phyloP scores from a whole-genome alignment of 805 yeast genomes.

The Saturnispora kantuleensis region DNA sequence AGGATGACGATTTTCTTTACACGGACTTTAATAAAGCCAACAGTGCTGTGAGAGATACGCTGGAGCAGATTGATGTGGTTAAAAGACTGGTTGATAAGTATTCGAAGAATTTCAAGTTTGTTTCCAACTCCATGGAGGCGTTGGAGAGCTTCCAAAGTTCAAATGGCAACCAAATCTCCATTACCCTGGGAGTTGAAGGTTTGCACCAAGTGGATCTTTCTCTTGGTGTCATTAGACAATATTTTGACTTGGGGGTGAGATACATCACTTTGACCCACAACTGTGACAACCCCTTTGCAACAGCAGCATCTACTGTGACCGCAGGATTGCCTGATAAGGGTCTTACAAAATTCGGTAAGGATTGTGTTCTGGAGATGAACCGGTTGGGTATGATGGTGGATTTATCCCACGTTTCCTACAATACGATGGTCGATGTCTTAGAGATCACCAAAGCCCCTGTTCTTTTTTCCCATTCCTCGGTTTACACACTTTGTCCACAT shows the following conservation, averaged over 20 bases:
- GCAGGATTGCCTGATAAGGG: constrained; percentile 40
- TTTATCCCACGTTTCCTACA: constrained; percentile 39
- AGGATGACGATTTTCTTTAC: constrained; percentile 29
- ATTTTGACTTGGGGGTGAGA: constrained; percentile 41
- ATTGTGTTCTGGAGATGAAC: constrained; percentile 40
- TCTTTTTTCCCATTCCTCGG: constrained; percentile 42
- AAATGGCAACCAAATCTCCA: constrained; percentile 29
- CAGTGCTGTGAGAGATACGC: constrained; percentile 39
- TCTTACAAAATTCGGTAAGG: constrained; percentile 31
- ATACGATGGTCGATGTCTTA: constrained; percentile 40
- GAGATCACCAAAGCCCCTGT: constrained; percentile 37
- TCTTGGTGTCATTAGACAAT: constrained; percentile 39
- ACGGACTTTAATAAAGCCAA: constrained; percentile 36
- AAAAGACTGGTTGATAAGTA: constrained; percentile 35
- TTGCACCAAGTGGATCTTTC: constrained; percentile 43
- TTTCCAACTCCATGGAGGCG: constrained; percentile 33
- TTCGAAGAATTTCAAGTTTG: constrained; percentile 31
- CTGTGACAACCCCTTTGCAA: constrained; percentile 49
- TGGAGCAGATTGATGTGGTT: constrained; percentile 45
- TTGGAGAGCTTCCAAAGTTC: constrained; percentile 23
- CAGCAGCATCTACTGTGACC: constrained; percentile 39
- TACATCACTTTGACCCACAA: constrained; percentile 46
- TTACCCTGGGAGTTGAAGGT: constrained; percentile 46
- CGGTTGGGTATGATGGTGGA: constrained; percentile 47
- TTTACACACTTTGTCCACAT: constrained; percentile 30